A percentile compares a stretch with the other conserved stretches of the same genome.
Evolutionary conservation across 73 alveolate species (phyloP).

Genomic region (Paramecium sonneborni): DNA sequence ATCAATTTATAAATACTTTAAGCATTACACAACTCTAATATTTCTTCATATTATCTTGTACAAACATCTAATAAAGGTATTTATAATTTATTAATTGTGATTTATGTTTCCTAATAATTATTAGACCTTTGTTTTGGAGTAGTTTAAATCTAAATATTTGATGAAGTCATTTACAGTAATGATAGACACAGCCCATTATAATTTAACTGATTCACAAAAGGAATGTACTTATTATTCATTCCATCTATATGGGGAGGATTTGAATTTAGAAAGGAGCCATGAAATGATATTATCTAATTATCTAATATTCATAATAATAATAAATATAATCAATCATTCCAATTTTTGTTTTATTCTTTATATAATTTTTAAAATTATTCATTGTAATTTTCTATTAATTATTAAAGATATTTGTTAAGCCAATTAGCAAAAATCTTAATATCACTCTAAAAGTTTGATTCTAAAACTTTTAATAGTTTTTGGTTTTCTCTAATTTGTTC

Average conservation of each 20-base stretch:
- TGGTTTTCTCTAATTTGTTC: not conserved
- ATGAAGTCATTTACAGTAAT: not conserved
- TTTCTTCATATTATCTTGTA: slow-evolving; percentile 1
- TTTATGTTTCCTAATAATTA: not conserved
- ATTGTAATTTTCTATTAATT: not conserved
- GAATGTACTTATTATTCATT: not conserved
- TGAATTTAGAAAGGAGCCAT: not conserved
- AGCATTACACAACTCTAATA: slow-evolving; percentile 7
- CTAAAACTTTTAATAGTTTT: not conserved
- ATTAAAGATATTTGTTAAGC: not conserved
- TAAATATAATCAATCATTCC: not conserved
- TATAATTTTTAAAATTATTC: not conserved
- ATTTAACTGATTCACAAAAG: not conserved
- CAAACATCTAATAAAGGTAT: slow-evolving; percentile 41
- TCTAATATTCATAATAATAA: slow-evolving; percentile 33
- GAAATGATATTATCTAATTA: slow-evolving; percentile 38
- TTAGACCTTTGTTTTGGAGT: slow-evolving; percentile 21
- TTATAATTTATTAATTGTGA: not conserved
- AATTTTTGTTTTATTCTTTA: not conserved
- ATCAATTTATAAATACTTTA: not conserved
- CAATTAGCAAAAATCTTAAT: not conserved
- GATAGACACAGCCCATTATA: slow-evolving; percentile 26
- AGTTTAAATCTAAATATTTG: not conserved
- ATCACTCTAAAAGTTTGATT: not conserved
- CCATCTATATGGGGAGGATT: slow-evolving; percentile 22